phyloP scores from a whole-genome alignment of 2,329 filamentous ascomycete species.

The Keithomyces neogunnii region DNA sequence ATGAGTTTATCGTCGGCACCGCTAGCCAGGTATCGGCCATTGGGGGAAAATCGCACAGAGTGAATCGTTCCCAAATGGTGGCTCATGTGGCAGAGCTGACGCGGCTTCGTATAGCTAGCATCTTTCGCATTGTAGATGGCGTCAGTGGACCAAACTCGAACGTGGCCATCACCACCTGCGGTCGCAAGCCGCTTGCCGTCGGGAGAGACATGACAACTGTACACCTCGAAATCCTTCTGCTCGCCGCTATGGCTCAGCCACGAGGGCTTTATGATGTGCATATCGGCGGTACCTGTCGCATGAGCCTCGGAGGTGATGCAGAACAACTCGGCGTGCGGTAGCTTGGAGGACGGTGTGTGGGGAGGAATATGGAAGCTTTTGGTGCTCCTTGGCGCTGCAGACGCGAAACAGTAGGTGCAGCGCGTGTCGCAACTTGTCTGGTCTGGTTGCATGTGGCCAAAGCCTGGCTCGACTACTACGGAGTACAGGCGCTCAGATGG shows the following conservation, averaged over 20 bases:
- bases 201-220: constrained; percentile 94
- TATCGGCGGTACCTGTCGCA: constrained; percentile 25
- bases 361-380: neutral
- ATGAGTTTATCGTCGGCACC: constrained; percentile 99
- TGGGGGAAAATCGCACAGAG: constrained; percentile 92
- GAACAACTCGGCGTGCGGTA: neutral
- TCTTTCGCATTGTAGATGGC: constrained; percentile 77
- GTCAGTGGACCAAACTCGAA: constrained; percentile 96
- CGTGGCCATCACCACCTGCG: constrained; percentile 93
- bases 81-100: constrained; percentile 95
- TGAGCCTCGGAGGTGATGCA: constrained; percentile 2
- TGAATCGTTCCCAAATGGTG: constrained; percentile 97
- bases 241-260: constrained; percentile 97
- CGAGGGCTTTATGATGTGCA: constrained; percentile 88
- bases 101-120: constrained; percentile 64
- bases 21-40: constrained; percentile 89
- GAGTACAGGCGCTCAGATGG: no score
- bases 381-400: neutral
- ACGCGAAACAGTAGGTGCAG: neutral
- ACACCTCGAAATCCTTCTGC: constrained; percentile 97
- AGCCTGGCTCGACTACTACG: no score
- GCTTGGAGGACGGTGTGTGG: neutral
- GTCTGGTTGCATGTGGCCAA: no score
- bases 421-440: neutral
- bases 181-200: constrained; percentile 89